These are phyloP conservation scores for Penicillium lividum DNA, from an alignment of 495 filamentous ascomycete species.

Conservation along the genomic window DNA sequence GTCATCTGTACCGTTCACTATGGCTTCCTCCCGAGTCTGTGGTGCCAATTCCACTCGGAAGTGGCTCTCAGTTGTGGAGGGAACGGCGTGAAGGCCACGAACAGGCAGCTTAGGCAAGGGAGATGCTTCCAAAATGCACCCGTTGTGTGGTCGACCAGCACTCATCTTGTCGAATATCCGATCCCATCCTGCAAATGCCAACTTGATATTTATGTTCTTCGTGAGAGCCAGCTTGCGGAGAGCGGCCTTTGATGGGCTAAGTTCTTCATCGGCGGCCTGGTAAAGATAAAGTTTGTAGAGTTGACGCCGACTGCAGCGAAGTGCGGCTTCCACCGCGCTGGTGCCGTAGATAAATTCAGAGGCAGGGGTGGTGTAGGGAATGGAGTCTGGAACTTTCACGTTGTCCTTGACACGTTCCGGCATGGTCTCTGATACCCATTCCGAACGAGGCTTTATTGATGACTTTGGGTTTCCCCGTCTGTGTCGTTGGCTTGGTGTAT, in stretches of 20 bases:
- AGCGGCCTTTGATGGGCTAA: constrained; percentile 37
- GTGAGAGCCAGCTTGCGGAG: constrained; percentile 61
- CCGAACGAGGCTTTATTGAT: constrained; percentile 17
- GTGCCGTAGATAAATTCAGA: constrained; percentile 91
- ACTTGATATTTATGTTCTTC: constrained; percentile 55
- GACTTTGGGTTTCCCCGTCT: constrained; percentile 7
- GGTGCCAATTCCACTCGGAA: constrained; percentile 63
- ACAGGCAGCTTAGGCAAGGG: constrained; percentile 76
- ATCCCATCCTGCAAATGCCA: constrained; percentile 55
- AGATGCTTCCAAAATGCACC: constrained; percentile 84
- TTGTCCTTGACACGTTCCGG: constrained; percentile 44
- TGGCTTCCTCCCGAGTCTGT: constrained; percentile 72
- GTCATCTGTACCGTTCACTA: constrained; percentile 63
- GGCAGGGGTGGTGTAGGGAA: constrained; percentile 81
- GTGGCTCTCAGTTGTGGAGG: constrained; percentile 33
- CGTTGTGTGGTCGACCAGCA: constrained; percentile 82
- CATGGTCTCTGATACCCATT: constrained; percentile 28
- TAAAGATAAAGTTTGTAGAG: constrained; percentile 85
- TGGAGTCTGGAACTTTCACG: constrained; percentile 52
- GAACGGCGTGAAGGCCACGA: constrained; percentile 52
- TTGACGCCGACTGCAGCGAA: constrained; percentile 66
- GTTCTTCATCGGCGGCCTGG: constrained; percentile 43
- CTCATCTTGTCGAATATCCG: constrained; percentile 81
- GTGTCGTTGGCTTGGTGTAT: neutral
- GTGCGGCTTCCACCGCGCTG: constrained; percentile 77